Conservation (phyloP, 129 eudicot genomes). For the Tagetes patula region DNA sequence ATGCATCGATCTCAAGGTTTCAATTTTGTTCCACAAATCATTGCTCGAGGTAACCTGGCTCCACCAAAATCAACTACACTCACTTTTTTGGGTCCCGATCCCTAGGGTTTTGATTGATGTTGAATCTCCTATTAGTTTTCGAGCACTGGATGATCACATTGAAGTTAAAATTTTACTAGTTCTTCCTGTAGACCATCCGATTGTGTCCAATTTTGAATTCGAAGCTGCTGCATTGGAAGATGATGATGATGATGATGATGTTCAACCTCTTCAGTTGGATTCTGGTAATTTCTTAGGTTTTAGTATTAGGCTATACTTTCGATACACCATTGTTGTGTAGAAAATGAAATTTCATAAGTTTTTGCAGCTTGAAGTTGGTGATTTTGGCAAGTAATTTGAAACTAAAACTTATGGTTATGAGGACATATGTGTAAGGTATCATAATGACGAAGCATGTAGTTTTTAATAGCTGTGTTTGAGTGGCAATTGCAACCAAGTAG, state of each 20-base stretch:
- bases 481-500: not conserved
- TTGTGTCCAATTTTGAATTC: conserved; percentile 55
- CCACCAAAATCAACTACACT: conserved; percentile 11
- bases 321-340: not conserved
- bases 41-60: conserved; percentile 44
- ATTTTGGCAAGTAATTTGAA: not conserved
- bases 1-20: conserved; percentile 39
- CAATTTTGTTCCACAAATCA: conserved; percentile 44
- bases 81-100: conserved; percentile 52
- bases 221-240: conserved; percentile 20
- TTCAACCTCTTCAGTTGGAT: conserved; percentile 56
- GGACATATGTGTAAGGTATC: not conserved
- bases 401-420: not conserved
- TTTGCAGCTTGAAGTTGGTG: not conserved
- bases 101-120: conserved; percentile 69
- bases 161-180: conserved; percentile 63
- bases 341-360: not conserved
- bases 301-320: not conserved
- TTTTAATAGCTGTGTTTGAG: not conserved
- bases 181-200: conserved; percentile 86
- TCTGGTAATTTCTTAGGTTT: conserved; percentile 46
- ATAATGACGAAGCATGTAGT: not conserved
- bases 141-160: conserved; percentile 57
- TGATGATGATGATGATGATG: conserved; percentile 34
- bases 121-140: conserved; percentile 53